Evolutionary conservation across 1,139 yeast genomes (phyloP).

Genomic region (Kluyveromyces sp.): DNA sequence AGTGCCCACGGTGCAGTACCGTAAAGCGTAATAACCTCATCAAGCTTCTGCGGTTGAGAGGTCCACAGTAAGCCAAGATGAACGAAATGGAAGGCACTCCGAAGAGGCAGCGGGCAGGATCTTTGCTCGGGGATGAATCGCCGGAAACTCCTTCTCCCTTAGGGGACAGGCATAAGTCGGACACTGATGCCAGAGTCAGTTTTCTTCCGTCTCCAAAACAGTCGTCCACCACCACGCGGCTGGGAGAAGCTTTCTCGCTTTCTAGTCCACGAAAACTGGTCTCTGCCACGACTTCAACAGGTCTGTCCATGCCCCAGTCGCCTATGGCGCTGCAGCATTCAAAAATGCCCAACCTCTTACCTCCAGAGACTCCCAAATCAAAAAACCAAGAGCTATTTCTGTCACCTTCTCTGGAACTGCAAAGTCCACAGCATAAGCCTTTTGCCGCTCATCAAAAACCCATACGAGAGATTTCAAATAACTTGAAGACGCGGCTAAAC

Average conservation of each 20-base stretch:
- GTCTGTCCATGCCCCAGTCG: slow-evolving; percentile 13
- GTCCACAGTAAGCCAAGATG: background rate
- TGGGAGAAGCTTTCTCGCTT: background rate
- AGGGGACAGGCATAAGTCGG: slow-evolving; percentile 5
- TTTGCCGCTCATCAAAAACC: slow-evolving; percentile 27
- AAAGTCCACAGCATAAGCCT: slow-evolving; percentile 30
- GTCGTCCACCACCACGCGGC: background rate
- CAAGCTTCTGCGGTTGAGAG: too few relatives aligned
- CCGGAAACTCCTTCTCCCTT: slow-evolving; percentile 23
- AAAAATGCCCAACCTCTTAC: slow-evolving; percentile 17
- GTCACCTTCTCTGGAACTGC: slow-evolving; percentile 35
- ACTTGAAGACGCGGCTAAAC: slow-evolving; percentile 39
- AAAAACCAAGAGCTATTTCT: slow-evolving; percentile 25
- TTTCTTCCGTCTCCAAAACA: slow-evolving; percentile 23
- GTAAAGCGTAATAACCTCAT: too few relatives aligned
- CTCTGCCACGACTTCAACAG: background rate
- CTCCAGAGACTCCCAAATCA: slow-evolving; percentile 36
- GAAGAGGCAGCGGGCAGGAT: slow-evolving; percentile 4
- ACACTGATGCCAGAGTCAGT: slow-evolving; percentile 19
- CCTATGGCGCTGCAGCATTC: slow-evolving; percentile 12
- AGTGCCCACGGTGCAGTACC: too few relatives aligned
- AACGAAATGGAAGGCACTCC: slow-evolving; percentile 6
- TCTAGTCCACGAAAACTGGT: background rate
- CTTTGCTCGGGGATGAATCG: slow-evolving; percentile 7
- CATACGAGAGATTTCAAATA: slow-evolving; percentile 37